These are phyloP conservation scores for Heritiera fomes DNA, from an alignment of 345 rosid genomes.

Conservation along the genomic window DNA sequence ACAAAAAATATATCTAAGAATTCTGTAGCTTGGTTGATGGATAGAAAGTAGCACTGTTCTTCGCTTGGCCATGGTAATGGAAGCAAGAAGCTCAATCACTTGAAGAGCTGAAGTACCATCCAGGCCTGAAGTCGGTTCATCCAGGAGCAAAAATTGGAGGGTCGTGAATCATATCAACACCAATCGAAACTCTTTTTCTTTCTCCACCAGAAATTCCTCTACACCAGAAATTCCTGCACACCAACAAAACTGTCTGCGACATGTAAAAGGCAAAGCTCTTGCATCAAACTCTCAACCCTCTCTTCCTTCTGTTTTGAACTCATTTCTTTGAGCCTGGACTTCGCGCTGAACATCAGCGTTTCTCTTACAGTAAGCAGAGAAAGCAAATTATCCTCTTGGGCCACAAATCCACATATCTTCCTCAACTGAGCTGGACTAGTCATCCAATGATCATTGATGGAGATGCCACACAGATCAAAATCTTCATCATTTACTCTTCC, in stretches of 20 bases:
- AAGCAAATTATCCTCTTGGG: slow-evolving; percentile 75
- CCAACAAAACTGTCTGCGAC: slow-evolving; percentile 50
- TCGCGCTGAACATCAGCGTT: slow-evolving; percentile 75
- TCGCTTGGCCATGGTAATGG: slow-evolving; percentile 56
- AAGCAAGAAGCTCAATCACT: slow-evolving; percentile 72
- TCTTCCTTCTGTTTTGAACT: slow-evolving; percentile 50
- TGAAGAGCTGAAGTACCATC: slow-evolving; percentile 79
- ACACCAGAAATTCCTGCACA: slow-evolving; percentile 64
- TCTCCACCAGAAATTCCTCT: slow-evolving; percentile 87
- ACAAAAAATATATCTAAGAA: slow-evolving; percentile 69
- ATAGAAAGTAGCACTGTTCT: slow-evolving; percentile 65
- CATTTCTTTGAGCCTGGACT: slow-evolving; percentile 58
- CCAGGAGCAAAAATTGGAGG: slow-evolving; percentile 71
- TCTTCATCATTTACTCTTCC: slow-evolving; percentile 59
- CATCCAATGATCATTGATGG: slow-evolving; percentile 40
- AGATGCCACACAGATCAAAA: slow-evolving; percentile 49
- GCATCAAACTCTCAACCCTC: slow-evolving; percentile 62
- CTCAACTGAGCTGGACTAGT: slow-evolving; percentile 48
- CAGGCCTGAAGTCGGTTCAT: slow-evolving; percentile 92
- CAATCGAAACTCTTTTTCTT: slow-evolving; percentile 75
- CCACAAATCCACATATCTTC: slow-evolving; percentile 74
- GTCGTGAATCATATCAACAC: slow-evolving; percentile 77
- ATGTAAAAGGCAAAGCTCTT: slow-evolving; percentile 64
- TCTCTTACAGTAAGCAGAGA: slow-evolving; percentile 83
- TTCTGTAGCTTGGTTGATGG: slow-evolving; percentile 72